Conservation (phyloP, 2,329 filamentous ascomycete genomes). For the Phialocephala subalpina region DNA sequence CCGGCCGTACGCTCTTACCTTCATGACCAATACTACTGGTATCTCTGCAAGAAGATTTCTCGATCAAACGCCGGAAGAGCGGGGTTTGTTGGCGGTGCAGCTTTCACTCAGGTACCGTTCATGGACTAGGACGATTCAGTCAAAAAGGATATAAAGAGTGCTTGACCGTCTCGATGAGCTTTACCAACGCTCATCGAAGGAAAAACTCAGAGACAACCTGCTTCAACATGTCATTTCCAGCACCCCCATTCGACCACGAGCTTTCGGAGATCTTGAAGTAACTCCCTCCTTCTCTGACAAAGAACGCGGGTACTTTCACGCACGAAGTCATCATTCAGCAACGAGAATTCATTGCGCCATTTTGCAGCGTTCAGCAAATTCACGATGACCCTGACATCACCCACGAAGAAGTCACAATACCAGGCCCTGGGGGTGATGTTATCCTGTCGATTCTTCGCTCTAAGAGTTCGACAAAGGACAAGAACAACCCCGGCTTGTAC, state of each 20-base stretch:
- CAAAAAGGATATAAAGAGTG: not conserved
- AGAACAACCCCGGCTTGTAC: conserved; percentile 20
- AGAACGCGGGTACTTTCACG: not conserved
- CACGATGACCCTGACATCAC: conserved; percentile 9
- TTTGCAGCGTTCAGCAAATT: not conserved
- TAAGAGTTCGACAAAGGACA: not conserved
- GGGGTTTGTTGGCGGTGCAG: no score
- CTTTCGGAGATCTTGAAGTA: not conserved
- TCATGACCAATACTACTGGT: no score
- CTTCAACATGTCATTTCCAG: conserved; percentile 7
- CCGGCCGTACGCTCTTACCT: not conserved
- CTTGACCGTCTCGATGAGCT: not conserved
- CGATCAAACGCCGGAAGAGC: no score
- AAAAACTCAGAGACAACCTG: not conserved
- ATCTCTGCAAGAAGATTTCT: no score
- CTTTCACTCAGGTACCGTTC: no score
- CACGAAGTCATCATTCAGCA: not conserved
- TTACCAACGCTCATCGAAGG: not conserved
- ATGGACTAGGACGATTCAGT: no score
- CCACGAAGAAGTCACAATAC: conserved; percentile 19
- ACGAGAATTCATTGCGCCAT: not conserved
- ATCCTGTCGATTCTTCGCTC: conserved; percentile 24
- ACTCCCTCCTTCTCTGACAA: not conserved
- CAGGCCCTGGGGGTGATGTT: conserved; percentile 19
- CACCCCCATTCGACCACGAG: not conserved